Conservation (phyloP, 805 yeast genomes). For the Hanseniaspora lindneri region DNA sequence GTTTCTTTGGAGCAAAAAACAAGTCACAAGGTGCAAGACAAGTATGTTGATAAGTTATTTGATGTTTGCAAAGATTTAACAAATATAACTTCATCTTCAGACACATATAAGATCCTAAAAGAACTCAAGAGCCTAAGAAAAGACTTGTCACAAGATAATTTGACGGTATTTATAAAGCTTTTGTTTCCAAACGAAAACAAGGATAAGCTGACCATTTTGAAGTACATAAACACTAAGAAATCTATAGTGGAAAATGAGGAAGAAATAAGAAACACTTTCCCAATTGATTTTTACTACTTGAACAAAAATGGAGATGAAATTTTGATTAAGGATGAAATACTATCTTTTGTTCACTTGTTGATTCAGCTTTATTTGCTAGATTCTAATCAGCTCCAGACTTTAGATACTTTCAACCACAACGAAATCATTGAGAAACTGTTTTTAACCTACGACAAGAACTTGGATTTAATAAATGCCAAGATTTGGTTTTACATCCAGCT, state of each 20-base stretch:
- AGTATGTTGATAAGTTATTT: conserved; percentile 27
- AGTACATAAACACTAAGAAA: conserved; percentile 29
- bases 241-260: conserved; percentile 30
- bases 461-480: conserved; percentile 74
- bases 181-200: conserved; percentile 43
- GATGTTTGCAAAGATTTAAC: conserved; percentile 28
- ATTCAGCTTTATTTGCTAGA: conserved; percentile 70
- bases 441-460: conserved; percentile 41
- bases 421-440: conserved; percentile 40
- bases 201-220: conserved; percentile 34
- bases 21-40: conserved; percentile 27
- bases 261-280: conserved; percentile 24
- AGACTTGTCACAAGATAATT: conserved; percentile 41
- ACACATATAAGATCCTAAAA: conserved; percentile 74
- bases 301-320: conserved; percentile 22
- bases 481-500: conserved; percentile 76
- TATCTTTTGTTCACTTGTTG: conserved; percentile 64
- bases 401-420: conserved; percentile 43
- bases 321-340: conserved; percentile 62
- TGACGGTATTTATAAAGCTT: conserved; percentile 43
- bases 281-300: conserved; percentile 27
- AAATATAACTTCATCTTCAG: conserved; percentile 60
- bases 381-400: conserved; percentile 36
- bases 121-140: conserved; percentile 68
- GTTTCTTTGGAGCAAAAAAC: not conserved